These are phyloP conservation scores for Tulasnella sp. DNA, from an alignment of 768 basidiomycete genomes.

Conservation along the genomic window DNA sequence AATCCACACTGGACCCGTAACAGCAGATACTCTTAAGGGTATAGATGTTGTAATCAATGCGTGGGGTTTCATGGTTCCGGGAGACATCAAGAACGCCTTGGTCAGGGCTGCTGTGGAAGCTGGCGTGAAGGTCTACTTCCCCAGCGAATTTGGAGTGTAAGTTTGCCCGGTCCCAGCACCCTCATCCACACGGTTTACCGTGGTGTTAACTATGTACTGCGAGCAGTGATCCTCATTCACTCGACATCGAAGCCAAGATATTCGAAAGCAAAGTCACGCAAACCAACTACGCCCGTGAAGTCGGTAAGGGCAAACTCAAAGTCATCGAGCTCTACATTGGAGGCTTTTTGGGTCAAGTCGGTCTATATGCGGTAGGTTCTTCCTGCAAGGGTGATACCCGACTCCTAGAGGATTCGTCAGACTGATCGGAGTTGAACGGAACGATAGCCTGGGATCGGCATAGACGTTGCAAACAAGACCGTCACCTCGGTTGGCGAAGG, in stretches of 20 bases:
- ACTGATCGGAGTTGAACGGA: background rate
- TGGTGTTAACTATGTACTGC: background rate
- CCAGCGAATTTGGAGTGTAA: slow-evolving; percentile 9
- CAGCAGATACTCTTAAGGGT: background rate
- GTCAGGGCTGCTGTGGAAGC: slow-evolving; percentile 22
- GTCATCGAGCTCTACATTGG: background rate
- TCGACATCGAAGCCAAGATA: background rate
- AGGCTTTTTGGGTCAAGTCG: background rate
- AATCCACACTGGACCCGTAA: background rate
- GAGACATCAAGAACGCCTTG: background rate
- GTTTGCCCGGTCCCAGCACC: background rate
- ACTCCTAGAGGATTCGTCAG: background rate
- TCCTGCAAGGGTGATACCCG: too few relatives aligned
- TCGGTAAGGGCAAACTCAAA: background rate
- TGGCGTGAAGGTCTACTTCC: slow-evolving; percentile 9
- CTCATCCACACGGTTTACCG: background rate
- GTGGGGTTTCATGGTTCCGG: background rate
- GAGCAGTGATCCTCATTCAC: background rate
- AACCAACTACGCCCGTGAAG: background rate
- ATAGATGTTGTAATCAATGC: background rate
- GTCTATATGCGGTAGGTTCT: background rate
- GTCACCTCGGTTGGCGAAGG: background rate
- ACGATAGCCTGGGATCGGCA: background rate
- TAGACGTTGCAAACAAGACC: background rate
- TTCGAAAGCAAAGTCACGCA: background rate